Base-by-base conservation (phyloP, 1,139 yeast species). In the Yamadazyma dendronema region DNA sequence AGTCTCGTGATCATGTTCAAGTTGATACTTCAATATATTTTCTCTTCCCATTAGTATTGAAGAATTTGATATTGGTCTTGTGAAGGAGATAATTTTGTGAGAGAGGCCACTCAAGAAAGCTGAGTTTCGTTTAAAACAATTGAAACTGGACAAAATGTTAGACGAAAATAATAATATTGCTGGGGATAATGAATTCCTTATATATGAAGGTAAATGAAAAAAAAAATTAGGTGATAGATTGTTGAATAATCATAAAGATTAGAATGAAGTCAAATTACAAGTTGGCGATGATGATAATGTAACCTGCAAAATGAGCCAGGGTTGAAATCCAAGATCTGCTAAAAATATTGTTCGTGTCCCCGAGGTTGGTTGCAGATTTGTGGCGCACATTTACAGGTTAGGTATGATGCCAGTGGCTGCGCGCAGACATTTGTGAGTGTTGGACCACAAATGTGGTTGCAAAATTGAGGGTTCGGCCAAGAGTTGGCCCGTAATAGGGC, bases 1-100 rank as follows among this genome's bases (percentile, higher is more conserved):
- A 12, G 71, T 58, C 41, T 65, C 70, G 41, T 65, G 62, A 42
- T 64, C 71, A 43, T 67, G 67, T 36, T 67, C 71, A 43, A 66
- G 52, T 48, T 67, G 72, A 48, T 67, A 68, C 28, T 67, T 62
- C 37, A 64, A 54, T 30, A 69, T 67, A 47, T 68, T 69, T 46
- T 67, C 72, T 57, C 74, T 65, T 14, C 75, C 75, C 75, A 69
- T 69, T 30, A 30, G 56, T 6, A 34, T 14, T 12, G 31, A 23
- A 12, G 44, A 35, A 19, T 5, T n/a, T 7, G 37, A 12, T 19
- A 36, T 26, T 7, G 33, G 28, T n/a, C 42, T 24, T 4, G 37
- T 13, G 12, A 10, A n/a, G n/a, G 14, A 14, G 11, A 19, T 19
- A 19, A 19, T 19, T n/a, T n/a, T n/a, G n/a, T n/a, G n/a, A n/a